These are phyloP conservation scores for Fusarium nanum DNA, from an alignment of 2,329 filamentous ascomycete species.

Conservation along the genomic window DNA sequence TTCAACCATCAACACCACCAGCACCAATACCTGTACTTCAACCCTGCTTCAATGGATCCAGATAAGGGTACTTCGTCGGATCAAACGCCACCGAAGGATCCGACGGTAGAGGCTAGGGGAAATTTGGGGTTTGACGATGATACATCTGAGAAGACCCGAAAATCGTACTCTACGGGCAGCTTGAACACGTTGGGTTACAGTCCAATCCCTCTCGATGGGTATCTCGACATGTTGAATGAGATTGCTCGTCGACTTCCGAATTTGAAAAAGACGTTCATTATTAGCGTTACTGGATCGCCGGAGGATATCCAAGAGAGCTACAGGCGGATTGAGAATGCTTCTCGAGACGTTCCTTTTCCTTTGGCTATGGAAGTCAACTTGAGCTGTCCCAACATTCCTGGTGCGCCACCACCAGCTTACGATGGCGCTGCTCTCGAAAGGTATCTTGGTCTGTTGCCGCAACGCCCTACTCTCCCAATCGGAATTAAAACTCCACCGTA, in stretches of 20 bases:
- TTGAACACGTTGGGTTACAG: constrained; percentile 82
- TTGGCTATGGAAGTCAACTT: constrained; percentile 82
- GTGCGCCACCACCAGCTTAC: constrained; percentile 78
- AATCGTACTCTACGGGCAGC: constrained; percentile 52
- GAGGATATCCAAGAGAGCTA: constrained; percentile 70
- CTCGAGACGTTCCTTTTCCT: constrained; percentile 56
- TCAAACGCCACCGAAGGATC: constrained; percentile 25
- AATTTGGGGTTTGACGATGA: background rate
- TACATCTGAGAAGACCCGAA: background rate
- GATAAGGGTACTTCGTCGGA: constrained; percentile 37
- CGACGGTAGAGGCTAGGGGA: constrained; percentile 36
- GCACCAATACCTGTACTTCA: constrained; percentile 77
- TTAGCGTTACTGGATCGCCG: constrained; percentile 76
- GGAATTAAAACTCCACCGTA: constrained; percentile 84
- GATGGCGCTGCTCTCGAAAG: constrained; percentile 59
- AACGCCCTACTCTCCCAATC: constrained; percentile 53
- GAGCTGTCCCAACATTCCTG: constrained; percentile 79
- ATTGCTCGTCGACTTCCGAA: constrained; percentile 51
- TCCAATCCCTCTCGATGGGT: constrained; percentile 68
- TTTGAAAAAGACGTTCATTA: constrained; percentile 68
- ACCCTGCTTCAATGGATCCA: constrained; percentile 51
- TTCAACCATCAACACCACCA: constrained; percentile 70
- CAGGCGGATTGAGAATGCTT: constrained; percentile 56
- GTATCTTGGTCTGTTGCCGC: constrained; percentile 65
- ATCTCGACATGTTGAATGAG: constrained; percentile 67